Percentiles rank a stretch among this genome's conserved stretches.
Evolutionary conservation across 306 rosid genomes (phyloP).

Genomic region (Prunus mira): DNA sequence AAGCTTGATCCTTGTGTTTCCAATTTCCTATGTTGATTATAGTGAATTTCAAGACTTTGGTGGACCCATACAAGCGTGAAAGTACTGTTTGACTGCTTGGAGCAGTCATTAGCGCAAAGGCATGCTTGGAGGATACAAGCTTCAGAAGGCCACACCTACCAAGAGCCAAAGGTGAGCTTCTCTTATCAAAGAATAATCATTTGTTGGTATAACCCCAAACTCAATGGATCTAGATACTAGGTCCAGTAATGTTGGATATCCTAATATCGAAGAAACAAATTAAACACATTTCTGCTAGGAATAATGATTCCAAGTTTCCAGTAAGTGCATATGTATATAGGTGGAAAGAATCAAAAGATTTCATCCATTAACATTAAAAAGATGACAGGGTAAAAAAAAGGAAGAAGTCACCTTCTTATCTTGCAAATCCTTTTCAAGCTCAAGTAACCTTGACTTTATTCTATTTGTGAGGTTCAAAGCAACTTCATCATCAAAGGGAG

Average conservation of each 20-base stretch:
- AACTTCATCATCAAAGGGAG: constrained; percentile 65
- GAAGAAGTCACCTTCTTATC: constrained; percentile 63
- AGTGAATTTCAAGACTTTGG: too few relatives aligned
- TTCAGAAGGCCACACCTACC: neutral
- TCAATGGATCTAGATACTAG: neutral
- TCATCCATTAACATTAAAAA: neutral
- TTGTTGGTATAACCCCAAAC: neutral
- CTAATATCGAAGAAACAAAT: too few relatives aligned
- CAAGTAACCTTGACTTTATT: constrained; percentile 59
- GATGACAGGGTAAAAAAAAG: neutral
- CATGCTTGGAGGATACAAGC: neutral
- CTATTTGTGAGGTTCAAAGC: constrained; percentile 61
- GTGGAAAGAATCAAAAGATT: neutral
- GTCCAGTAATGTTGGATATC: neutral
- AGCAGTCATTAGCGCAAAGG: neutral
- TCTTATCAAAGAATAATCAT: neutral
- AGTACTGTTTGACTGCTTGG: too few relatives aligned
- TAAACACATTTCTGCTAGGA: neutral
- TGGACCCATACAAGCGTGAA: too few relatives aligned
- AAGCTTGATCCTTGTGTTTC: too few relatives aligned
- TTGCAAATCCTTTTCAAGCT: constrained; percentile 70
- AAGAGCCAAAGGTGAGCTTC: constrained; percentile 2
- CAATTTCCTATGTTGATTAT: too few relatives aligned
- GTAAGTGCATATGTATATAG: neutral
- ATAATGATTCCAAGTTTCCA: neutral